phyloP scores from a whole-genome alignment of 257 asterid species.

The Jacaranda copaia region DNA sequence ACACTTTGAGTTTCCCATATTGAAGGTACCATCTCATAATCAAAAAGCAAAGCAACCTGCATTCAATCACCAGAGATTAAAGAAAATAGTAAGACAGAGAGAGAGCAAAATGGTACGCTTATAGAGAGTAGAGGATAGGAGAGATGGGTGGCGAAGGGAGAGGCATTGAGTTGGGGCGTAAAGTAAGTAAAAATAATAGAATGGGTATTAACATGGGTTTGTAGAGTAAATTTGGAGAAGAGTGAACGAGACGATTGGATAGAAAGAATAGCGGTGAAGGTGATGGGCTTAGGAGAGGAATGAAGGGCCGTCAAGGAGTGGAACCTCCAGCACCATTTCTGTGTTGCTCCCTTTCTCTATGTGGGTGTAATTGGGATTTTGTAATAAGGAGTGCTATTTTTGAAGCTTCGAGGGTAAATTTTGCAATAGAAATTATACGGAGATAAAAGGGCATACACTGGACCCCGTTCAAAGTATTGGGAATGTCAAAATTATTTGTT shows the following conservation, averaged over 20 bases:
- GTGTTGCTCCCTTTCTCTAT: not conserved
- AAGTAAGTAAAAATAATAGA: constrained; percentile 41
- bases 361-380: constrained; percentile 9
- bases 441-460: too few species aligned
- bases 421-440: not conserved
- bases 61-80: too few species aligned
- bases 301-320: constrained; percentile 39
- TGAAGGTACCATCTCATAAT: not conserved
- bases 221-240: constrained; percentile 46
- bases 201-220: constrained; percentile 29
- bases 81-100: too few species aligned
- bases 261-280: not conserved
- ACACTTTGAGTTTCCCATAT: not conserved
- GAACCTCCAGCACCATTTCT: constrained; percentile 46
- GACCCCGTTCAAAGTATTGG: too few species aligned
- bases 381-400: not conserved
- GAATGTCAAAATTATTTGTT: too few species aligned
- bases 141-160: constrained; percentile 32
- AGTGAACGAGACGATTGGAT: constrained; percentile 49
- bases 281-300: constrained; percentile 30
- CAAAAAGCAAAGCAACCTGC: constrained; percentile 17
- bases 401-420: not conserved
- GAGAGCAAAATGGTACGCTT: constrained; percentile 34
- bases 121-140: constrained; percentile 49
- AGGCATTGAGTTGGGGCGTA: constrained; percentile 42